phyloP scores from a whole-genome alignment of 2,329 filamentous ascomycete genomes.

The Penicillium sclerotigenum region DNA sequence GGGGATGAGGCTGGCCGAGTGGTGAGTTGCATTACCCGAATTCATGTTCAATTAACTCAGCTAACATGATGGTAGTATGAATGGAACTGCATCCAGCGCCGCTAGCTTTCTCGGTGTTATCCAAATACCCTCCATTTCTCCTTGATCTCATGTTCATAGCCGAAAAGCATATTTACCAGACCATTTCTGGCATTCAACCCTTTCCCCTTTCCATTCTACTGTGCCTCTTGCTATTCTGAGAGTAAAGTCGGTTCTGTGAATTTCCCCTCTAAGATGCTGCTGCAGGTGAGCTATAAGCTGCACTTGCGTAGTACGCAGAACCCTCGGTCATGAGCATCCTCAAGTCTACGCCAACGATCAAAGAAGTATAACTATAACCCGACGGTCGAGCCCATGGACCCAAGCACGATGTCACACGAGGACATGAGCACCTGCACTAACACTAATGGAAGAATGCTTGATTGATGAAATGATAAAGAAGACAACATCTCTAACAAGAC shows the following conservation, averaged over 20 bases:
- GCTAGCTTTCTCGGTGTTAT: conserved; percentile 25
- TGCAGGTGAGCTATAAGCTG: neutral
- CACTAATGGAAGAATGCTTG: neutral
- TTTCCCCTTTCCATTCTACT: neutral
- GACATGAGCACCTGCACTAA: neutral
- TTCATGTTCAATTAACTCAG: neutral
- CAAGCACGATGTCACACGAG: neutral
- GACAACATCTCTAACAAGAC: too few species aligned
- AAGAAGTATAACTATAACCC: neutral
- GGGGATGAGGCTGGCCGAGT: conserved; percentile 92
- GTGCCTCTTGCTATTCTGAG: neutral
- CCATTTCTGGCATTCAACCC: neutral
- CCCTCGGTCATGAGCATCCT: neutral
- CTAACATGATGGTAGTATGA: conserved; percentile 48
- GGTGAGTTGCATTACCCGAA: conserved; percentile 50
- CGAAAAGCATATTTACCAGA: neutral
- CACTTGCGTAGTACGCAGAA: neutral
- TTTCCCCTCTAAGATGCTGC: neutral
- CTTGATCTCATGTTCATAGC: neutral
- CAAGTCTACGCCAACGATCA: neutral
- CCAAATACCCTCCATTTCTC: neutral
- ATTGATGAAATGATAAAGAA: neutral
- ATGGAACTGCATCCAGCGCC: conserved; percentile 56
- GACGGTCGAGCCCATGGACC: neutral
- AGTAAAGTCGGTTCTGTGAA: neutral